A percentile compares a stretch with the other conserved stretches of the same genome.
phyloP scores from a whole-genome alignment of 306 rosid genomes.

The Carpinus viminea region DNA sequence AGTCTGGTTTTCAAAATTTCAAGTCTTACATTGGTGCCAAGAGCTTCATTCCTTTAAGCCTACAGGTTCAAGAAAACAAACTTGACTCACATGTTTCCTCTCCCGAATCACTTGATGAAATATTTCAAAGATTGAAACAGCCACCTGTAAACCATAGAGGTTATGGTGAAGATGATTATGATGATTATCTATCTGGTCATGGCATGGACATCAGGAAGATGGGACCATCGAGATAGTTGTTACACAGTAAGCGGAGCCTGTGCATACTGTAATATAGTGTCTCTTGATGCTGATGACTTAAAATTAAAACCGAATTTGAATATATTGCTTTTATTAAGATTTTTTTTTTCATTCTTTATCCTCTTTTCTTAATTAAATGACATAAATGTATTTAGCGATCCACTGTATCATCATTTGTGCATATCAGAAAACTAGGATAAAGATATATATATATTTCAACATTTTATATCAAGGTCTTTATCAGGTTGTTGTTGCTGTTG shows the following conservation, averaged over 20 bases:
- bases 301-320: no score
- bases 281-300: no score
- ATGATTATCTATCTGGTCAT: slow-evolving; percentile 21
- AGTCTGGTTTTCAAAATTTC: slow-evolving; percentile 59
- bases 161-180: slow-evolving; percentile 31
- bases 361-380: no score
- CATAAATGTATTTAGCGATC: no score
- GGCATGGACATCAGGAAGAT: slow-evolving; percentile 30
- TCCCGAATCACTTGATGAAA: slow-evolving; percentile 79
- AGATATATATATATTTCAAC: neutral
- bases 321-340: no score
- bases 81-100: slow-evolving; percentile 45
- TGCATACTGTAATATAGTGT: no score
- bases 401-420: no score
- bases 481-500: no score
- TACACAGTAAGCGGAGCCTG: neutral
- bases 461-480: no score
- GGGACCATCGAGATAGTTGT: slow-evolving; percentile 30
- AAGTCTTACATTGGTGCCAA: slow-evolving; percentile 67
- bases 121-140: slow-evolving; percentile 73
- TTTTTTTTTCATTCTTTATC: no score
- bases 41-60: slow-evolving; percentile 56
- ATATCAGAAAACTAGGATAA: no score
- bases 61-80: slow-evolving; percentile 39
- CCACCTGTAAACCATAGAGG: slow-evolving; percentile 46